A percentile compares a stretch with the other conserved stretches of the same genome.
Evolutionary conservation across 768 basidiomycete genomes (phyloP).

Genomic region (Panus rudis): DNA sequence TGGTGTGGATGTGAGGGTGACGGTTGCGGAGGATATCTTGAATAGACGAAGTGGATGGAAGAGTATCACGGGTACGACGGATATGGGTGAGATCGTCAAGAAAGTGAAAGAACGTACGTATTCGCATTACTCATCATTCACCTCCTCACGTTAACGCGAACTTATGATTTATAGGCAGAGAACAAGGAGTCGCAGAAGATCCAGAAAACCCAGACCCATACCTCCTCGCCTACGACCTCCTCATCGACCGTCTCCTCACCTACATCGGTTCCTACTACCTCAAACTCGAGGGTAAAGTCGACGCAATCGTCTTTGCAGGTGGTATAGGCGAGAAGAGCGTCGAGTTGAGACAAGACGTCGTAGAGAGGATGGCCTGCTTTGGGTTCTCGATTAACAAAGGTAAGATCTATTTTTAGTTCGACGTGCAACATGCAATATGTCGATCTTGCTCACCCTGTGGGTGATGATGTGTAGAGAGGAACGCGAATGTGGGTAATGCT

Average conservation of each 20-base stretch:
- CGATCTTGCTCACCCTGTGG: too few species aligned
- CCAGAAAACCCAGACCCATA: conserved; percentile 8
- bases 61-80: conserved; percentile 70
- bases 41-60: conserved; percentile 77
- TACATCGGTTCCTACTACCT: conserved; percentile 71
- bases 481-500: conserved; percentile 28
- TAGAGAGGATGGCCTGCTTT: conserved; percentile 46
- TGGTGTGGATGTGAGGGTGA: conserved; percentile 45
- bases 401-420: too few species aligned
- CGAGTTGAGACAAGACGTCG: conserved; percentile 54
- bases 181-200: conserved; percentile 7
- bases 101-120: conserved; percentile 13
- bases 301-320: conserved; percentile 81
- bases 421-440: too few species aligned
- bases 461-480: too few species aligned
- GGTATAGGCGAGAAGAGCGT: conserved; percentile 79
- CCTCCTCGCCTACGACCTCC: conserved; percentile 65
- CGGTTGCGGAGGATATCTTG: conserved; percentile 66
- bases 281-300: conserved; percentile 59
- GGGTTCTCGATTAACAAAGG: conserved; percentile 49
- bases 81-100: conserved; percentile 65
- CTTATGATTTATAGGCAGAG: too few species aligned
- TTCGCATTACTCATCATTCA: neutral
- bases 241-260: conserved; percentile 69
- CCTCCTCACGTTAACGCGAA: neutral